Evolutionary conservation across 257 asterid species (phyloP).

Genomic region (Nicotiana sylvestris): DNA sequence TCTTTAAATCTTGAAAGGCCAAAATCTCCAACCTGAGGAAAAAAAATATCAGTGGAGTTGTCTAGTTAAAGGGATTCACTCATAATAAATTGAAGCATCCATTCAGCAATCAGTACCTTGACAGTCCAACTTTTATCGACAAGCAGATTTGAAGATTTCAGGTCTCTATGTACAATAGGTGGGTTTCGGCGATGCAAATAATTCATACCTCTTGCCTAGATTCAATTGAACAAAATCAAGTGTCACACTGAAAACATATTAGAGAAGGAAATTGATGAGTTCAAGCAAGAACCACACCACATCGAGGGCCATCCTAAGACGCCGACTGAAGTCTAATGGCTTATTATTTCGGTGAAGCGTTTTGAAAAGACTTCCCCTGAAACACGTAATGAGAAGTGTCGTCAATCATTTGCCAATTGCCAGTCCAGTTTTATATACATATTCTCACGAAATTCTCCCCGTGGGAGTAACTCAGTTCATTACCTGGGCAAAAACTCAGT

Average conservation of each 20-base stretch:
- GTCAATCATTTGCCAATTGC: neutral
- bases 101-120: slow-evolving; percentile 42
- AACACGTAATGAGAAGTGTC: slow-evolving; percentile 4
- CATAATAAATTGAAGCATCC: neutral
- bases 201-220: slow-evolving; percentile 84
- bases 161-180: slow-evolving; percentile 80
- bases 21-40: slow-evolving; percentile 68
- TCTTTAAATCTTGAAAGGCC: slow-evolving; percentile 65
- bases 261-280: neutral
- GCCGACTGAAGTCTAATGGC: slow-evolving; percentile 53
- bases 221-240: slow-evolving; percentile 4
- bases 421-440: neutral
- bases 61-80: neutral
- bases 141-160: slow-evolving; percentile 75
- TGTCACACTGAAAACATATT: neutral
- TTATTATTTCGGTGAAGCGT: slow-evolving; percentile 58
- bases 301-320: slow-evolving; percentile 73
- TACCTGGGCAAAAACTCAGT: slow-evolving; percentile 70
- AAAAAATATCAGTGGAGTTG: neutral
- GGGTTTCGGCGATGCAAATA: slow-evolving; percentile 78
- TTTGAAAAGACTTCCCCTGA: slow-evolving; percentile 79
- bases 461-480: neutral
- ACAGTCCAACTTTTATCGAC: slow-evolving; percentile 80
- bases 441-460: neutral
- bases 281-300: slow-evolving; percentile 41